These are phyloP conservation scores for Camelina laxa DNA, from an alignment of 345 rosid genomes.

Conservation along the genomic window DNA sequence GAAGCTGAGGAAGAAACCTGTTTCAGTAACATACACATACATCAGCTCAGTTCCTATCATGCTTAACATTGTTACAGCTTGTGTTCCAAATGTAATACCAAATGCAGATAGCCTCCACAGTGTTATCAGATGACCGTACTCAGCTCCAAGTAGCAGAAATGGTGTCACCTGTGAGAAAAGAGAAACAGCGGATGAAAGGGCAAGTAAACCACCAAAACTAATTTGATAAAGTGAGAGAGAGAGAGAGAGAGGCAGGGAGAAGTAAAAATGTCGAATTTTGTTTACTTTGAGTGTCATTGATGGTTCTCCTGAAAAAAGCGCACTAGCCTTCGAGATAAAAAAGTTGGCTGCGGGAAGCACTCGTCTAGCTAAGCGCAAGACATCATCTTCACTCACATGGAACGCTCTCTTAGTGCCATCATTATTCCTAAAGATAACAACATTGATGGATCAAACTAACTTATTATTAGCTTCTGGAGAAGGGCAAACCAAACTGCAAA, in stretches of 20 bases:
- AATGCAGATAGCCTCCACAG: conserved; percentile 71
- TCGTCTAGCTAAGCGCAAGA: conserved; percentile 61
- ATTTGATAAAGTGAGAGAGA: conserved; percentile 8
- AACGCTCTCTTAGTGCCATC: conserved; percentile 48
- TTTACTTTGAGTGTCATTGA: conserved; percentile 88
- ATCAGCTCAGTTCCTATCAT: conserved; percentile 11
- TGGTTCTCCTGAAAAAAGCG: conserved; percentile 93
- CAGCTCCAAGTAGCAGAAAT: conserved; percentile 86
- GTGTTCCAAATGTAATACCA: conserved; percentile 53
- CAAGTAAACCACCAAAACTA: neutral
- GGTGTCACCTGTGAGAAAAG: conserved; percentile 69
- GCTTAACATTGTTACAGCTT: conserved; percentile 12
- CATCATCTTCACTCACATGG: conserved; percentile 74
- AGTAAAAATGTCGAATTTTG: neutral
- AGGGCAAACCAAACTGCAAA: conserved; percentile 6
- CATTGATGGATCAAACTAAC: conserved; percentile 2
- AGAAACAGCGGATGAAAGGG: conserved; percentile 9
- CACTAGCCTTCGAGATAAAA: conserved; percentile 62
- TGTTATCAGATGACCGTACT: conserved; percentile 81
- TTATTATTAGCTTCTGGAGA: neutral
- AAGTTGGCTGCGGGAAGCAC: conserved; percentile 83
- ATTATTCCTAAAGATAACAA: conserved; percentile 51
- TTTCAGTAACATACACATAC: conserved; percentile 33
- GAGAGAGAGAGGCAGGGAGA: neutral
- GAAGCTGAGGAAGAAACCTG: conserved; percentile 91